A percentile compares a stretch with the other conserved stretches of the same genome.
Conservation (phyloP, 2,329 filamentous ascomycete genomes). For the Aspergillus felis region DNA sequence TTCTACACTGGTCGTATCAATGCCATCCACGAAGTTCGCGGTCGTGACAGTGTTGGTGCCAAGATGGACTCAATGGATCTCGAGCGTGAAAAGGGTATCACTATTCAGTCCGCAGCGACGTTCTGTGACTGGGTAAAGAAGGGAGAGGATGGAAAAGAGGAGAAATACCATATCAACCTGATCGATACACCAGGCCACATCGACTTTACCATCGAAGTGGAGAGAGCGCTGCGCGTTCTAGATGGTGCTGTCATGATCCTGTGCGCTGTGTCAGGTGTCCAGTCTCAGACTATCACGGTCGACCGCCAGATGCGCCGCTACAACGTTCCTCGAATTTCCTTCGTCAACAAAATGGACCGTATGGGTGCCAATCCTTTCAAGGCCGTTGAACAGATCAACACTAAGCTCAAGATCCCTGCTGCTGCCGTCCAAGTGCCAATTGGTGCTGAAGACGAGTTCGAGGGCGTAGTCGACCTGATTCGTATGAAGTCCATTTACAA, state of each 20-base stretch:
- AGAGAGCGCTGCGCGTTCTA: conserved; percentile 87
- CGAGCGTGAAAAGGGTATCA: conserved; percentile 97
- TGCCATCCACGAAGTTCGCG: conserved; percentile 89
- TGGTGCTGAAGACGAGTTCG: conserved; percentile 83
- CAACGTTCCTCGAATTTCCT: conserved; percentile 90
- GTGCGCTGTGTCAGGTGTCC: conserved; percentile 93
- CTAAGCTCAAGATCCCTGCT: conserved; percentile 87
- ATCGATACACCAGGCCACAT: conserved; percentile 99
- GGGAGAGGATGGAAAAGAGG: conserved; percentile 69
- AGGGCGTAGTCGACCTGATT: conserved; percentile 88
- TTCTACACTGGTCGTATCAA: conserved; percentile 98
- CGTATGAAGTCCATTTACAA: conserved; percentile 92
- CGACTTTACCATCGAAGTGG: conserved; percentile 98
- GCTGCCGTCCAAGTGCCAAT: conserved; percentile 95
- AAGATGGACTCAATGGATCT: conserved; percentile 99
- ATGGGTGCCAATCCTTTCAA: conserved; percentile 99
- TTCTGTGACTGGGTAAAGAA: conserved; percentile 96
- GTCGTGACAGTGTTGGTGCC: conserved; percentile 85
- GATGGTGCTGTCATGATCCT: conserved; percentile 98
- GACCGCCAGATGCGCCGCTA: conserved; percentile 98
- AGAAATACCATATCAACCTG: conserved; percentile 95
- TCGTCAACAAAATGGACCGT: conserved; percentile 99
- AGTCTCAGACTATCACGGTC: conserved; percentile 96
- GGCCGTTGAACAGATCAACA: conserved; percentile 94
- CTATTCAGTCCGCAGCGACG: conserved; percentile 95